phyloP scores from a whole-genome alignment of 2,329 filamentous ascomycete genomes.

The Calonectria montana region DNA sequence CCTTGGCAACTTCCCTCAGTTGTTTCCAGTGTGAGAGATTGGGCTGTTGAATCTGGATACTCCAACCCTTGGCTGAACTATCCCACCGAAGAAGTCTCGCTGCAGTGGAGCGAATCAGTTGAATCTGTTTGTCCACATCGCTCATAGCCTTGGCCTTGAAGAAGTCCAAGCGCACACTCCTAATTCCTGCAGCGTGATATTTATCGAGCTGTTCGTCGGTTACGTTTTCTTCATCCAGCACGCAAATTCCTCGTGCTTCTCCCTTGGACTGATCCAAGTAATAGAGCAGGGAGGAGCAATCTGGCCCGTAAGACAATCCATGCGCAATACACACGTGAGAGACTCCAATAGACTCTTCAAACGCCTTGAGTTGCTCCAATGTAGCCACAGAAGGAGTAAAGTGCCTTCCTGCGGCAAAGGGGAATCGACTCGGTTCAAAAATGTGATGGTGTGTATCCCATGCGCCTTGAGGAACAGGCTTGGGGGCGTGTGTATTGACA shows the following conservation, averaged over 20 bases:
- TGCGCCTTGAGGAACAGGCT: slow-evolving; percentile 7
- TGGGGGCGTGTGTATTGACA: slow-evolving; percentile 30
- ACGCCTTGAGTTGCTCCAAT: slow-evolving; percentile 7
- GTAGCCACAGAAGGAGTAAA: slow-evolving; percentile 19
- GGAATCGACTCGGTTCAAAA: slow-evolving; percentile 16
- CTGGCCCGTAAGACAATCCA: slow-evolving; percentile 13
- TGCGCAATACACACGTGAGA: slow-evolving; percentile 21
- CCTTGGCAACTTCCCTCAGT: neutral
- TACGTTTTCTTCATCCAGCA: slow-evolving; percentile 18
- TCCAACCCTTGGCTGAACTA: slow-evolving; percentile 9
- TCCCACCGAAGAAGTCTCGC: slow-evolving; percentile 10
- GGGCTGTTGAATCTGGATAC: slow-evolving; percentile 20
- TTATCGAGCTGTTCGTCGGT: slow-evolving; percentile 9
- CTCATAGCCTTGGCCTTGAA: slow-evolving; percentile 20
- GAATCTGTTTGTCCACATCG: slow-evolving; percentile 13
- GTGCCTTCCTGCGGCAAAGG: slow-evolving; percentile 13
- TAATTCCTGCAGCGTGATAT: slow-evolving; percentile 16
- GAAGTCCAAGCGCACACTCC: slow-evolving; percentile 20
- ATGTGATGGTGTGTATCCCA: slow-evolving; percentile 24
- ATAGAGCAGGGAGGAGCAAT: slow-evolving; percentile 17
- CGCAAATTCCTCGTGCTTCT: slow-evolving; percentile 17
- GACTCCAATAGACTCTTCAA: slow-evolving; percentile 19
- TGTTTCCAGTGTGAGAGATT: slow-evolving; percentile 14
- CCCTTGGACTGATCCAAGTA: slow-evolving; percentile 17
- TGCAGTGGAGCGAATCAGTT: slow-evolving; percentile 10